Evolutionary conservation across 1,284 basidiomycete species (phyloP).

Genomic region (Prillingera fragicola): DNA sequence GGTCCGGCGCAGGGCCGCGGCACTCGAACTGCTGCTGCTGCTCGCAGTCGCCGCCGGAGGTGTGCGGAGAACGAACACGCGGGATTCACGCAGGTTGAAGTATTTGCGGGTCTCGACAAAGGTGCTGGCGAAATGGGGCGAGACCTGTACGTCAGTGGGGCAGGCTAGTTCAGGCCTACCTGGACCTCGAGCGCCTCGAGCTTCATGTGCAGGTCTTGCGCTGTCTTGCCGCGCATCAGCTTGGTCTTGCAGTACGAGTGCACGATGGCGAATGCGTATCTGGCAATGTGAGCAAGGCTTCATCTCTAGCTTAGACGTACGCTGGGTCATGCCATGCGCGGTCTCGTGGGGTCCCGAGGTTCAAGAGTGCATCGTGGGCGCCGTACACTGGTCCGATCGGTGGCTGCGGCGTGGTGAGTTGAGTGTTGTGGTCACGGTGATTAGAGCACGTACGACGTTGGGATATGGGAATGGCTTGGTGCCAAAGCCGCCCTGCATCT

Average conservation of each 20-base stretch:
- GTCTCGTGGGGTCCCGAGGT: not conserved
- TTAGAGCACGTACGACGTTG: no score
- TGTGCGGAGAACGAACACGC: not conserved
- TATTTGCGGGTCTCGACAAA: slow-evolving; percentile 12
- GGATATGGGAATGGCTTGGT: no score
- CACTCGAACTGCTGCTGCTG: not conserved
- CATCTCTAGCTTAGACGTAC: not conserved
- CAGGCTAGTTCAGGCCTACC: no score
- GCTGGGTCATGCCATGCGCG: not conserved
- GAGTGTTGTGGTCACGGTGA: no score
- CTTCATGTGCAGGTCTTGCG: slow-evolving; percentile 28
- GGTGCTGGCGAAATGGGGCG: not conserved
- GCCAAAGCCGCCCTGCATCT: no score
- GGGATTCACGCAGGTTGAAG: slow-evolving; percentile 1
- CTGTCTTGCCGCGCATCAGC: slow-evolving; percentile 22
- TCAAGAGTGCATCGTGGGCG: not conserved
- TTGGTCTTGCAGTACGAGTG: slow-evolving; percentile 33
- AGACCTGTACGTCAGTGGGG: slow-evolving; percentile 2
- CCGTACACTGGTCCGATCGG: not conserved
- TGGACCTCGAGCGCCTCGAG: slow-evolving; percentile 30
- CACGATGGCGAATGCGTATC: slow-evolving; percentile 33
- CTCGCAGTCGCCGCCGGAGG: not conserved
- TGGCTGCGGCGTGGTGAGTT: not conserved
- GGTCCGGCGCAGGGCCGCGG: not conserved
- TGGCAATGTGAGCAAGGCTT: not conserved